These are phyloP conservation scores for Phytophthora agathidicida DNA, from an alignment of 352 stramenopile species.

Conservation along the genomic window DNA sequence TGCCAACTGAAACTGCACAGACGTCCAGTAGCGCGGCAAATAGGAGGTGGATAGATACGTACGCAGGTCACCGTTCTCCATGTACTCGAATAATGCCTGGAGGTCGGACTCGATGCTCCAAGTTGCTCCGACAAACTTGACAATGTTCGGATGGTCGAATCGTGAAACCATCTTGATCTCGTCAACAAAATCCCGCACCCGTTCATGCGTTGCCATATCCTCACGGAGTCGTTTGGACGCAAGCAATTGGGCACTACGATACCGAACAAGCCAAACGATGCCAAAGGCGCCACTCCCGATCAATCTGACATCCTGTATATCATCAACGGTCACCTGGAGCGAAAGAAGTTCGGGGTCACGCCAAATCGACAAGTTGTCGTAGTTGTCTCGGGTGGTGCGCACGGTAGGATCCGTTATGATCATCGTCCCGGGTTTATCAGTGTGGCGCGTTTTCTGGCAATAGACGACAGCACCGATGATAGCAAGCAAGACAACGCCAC, in stretches of 20 bases:
- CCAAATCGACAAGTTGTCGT: constrained; percentile 32
- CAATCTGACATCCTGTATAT: constrained; percentile 31
- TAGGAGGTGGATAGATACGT: constrained; percentile 25
- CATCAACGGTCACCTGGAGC: constrained; percentile 21
- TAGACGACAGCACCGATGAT: constrained; percentile 17
- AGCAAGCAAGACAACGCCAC: constrained; percentile 12
- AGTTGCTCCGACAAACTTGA: constrained; percentile 49
- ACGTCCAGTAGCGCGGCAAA: constrained; percentile 23
- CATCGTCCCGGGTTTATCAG: constrained; percentile 9
- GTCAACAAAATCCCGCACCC: constrained; percentile 20
- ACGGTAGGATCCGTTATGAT: constrained; percentile 18
- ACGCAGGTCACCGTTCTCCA: constrained; percentile 52
- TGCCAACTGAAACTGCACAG: constrained; percentile 40
- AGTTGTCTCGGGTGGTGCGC: constrained; percentile 18
- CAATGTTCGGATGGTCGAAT: constrained; percentile 42
- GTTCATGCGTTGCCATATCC: constrained; percentile 17
- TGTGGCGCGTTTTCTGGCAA: constrained; percentile 5
- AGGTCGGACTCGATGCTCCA: constrained; percentile 54
- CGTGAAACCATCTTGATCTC: constrained; percentile 42
- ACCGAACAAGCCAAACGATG: constrained; percentile 36
- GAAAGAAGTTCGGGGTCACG: constrained; percentile 21
- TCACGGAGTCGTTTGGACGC: constrained; percentile 34
- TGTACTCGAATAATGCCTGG: constrained; percentile 57
- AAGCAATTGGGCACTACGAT: constrained; percentile 17
- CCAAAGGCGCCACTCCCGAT: constrained; percentile 35